Conservation (phyloP, 2,329 filamentous ascomycete species). For the Metarhizium sp. region DNA sequence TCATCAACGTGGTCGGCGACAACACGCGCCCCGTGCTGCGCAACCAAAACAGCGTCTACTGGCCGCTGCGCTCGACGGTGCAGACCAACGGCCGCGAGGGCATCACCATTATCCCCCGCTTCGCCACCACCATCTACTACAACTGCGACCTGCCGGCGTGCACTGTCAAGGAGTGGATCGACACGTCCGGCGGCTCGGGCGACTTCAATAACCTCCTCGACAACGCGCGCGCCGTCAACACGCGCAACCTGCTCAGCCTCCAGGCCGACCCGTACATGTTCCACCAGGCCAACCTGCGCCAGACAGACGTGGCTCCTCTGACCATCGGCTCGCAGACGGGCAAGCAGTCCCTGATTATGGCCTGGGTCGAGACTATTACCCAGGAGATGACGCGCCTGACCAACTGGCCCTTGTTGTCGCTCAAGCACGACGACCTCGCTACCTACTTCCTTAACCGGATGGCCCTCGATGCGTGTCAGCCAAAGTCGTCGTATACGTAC, state of each 20-base stretch:
- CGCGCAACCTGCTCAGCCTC: slow-evolving; percentile 46
- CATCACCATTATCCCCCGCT: slow-evolving; percentile 48
- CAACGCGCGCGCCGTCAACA: slow-evolving; percentile 41
- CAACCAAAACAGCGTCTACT: slow-evolving; percentile 42
- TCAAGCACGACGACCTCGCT: slow-evolving; percentile 36
- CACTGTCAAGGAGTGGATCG: slow-evolving; percentile 50
- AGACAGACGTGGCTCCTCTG: slow-evolving; percentile 34
- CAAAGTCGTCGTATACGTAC: slow-evolving; percentile 36
- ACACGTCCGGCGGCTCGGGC: slow-evolving; percentile 46
- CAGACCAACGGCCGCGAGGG: slow-evolving; percentile 44
- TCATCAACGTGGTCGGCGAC: slow-evolving; percentile 51
- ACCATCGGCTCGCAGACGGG: slow-evolving; percentile 37
- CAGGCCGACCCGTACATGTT: slow-evolving; percentile 50
- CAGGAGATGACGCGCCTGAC: slow-evolving; percentile 42
- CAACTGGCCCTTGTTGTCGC: slow-evolving; percentile 14
- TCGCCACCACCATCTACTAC: slow-evolving; percentile 55
- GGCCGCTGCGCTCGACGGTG: slow-evolving; percentile 43
- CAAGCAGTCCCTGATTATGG: slow-evolving; percentile 43
- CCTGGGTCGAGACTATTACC: slow-evolving; percentile 44
- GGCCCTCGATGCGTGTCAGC: slow-evolving; percentile 41
- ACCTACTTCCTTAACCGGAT: slow-evolving; percentile 41
- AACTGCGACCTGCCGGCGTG: slow-evolving; percentile 50
- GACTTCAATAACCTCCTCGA: slow-evolving; percentile 41
- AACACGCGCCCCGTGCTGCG: slow-evolving; percentile 48
- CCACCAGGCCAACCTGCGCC: slow-evolving; percentile 53